Evolutionary conservation across 78 protist genomes (phyloP).

Genomic region (Dictyostelium capitatum): DNA sequence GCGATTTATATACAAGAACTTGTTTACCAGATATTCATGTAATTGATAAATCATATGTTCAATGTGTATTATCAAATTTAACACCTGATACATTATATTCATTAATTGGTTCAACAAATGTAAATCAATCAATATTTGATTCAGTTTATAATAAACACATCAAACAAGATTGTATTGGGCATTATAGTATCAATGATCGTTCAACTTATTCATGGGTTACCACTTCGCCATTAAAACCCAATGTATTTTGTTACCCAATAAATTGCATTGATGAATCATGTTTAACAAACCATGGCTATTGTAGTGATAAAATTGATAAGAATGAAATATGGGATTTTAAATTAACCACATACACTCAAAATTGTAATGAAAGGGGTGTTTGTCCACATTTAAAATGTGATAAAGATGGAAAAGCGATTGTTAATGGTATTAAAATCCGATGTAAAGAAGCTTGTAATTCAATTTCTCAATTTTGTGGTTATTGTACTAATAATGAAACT

Average conservation of each 20-base stretch:
- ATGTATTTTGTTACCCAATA: neutral
- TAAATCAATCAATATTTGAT: neutral
- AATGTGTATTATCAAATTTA: slow-evolving; percentile 5
- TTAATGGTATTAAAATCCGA: neutral
- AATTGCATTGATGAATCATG: neutral
- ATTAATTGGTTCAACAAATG: neutral
- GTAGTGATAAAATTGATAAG: neutral
- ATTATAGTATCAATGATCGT: neutral
- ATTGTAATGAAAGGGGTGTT: neutral
- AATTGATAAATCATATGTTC: neutral
- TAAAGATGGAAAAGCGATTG: neutral
- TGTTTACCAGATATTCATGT: neutral
- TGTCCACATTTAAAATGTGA: neutral
- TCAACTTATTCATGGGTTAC: neutral
- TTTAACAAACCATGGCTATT: neutral
- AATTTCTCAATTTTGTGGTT: neutral
- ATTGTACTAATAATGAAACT: neutral
- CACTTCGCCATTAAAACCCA: too few species aligned
- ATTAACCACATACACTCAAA: neutral
- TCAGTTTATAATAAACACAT: neutral
- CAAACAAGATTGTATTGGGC: neutral
- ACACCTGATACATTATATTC: neutral
- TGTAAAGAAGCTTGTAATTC: neutral
- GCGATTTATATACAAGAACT: neutral
- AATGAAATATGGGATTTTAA: neutral